Evolutionary conservation across 768 basidiomycete genomes (phyloP), one percentile per base, ranked within the genome.

Genomic region (Zangia roseola): DNA sequence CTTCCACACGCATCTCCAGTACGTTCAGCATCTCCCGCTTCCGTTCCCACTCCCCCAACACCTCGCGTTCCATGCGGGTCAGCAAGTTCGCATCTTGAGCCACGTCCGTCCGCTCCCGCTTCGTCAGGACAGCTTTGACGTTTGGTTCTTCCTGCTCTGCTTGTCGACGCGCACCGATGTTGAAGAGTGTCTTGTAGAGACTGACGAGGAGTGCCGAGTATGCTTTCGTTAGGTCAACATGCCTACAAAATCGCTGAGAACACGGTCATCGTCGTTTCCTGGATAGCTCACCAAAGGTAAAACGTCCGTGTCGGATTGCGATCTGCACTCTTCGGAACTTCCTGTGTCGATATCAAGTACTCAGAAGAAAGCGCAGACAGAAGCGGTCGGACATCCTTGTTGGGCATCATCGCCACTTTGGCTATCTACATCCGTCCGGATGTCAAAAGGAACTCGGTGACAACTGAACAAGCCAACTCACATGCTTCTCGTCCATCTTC

Each of bases 401-500:
- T 77, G 2, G 91, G 80, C 76, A 98, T 88, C 90, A 99, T 91
- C 16, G 91, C 90, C 42, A 87, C 75, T 67, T 95, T 95, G 25
- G 91, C 88, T 40, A 99, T 84, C 94, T 98, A 56, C 13, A 25
- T n/a, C 23, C 16, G n/a, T 33, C 25, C 28, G 16, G 42, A 21
- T 30, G 23, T 61, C 33, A 50, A 43, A 12, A 14, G 0, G 39
- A 6, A 7, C 19, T n/a, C 20, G 25, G 23, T 37, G 34, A 52
- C 23, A 40, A 30, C 37, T 20, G 16, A 34, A 48, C 4, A 20
- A 13, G 10, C 16, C 10, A 30, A 55, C 79, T 51, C 45, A 91
- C 94, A 69, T 93, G 91, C 64, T 94, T 93, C 69, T 97, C 95
- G 55, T 94, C 91, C 78, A 94, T 85, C 69, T 97, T 97, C 6